Evolutionary conservation across 2,329 filamentous ascomycete species (phyloP), one percentile per base, ranked within the genome.

Genomic region (Penicillium sp.): DNA sequence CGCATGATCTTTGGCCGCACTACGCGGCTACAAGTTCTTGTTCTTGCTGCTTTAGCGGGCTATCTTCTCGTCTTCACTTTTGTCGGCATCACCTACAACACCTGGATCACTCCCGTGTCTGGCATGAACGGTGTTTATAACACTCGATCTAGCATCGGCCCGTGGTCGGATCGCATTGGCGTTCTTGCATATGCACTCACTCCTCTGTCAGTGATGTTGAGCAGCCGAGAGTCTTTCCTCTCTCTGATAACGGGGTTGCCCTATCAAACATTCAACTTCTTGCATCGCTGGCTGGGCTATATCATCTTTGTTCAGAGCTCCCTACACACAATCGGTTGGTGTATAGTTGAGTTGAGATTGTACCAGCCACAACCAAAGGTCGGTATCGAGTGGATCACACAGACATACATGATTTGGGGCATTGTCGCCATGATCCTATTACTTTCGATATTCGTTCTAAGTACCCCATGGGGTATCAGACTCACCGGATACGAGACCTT

Each of bases 401-500:
- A 92, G 73, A 72, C 81, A 4, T 93, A 93, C 75, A 89, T 91
- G 59, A 83, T 92, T 62, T 92, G 89, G 85, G 91, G 91, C 1
- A 76, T 90, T 50, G 85, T 91, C 2, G 90, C 90, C 9, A 86
- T 91, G 79, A 79, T 84, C 5, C 75, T 92, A 5, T 76, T 92
- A 0, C 81, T 86, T 0, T 75, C 90, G 15, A 76, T 92, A 1
- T 85, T 88, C 61, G 71, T 87, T 5, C 79, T 90, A 56, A 88
- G 87, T 62, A 83, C 84, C 0, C 80, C 82, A 13, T 82, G 81
- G 73, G 88, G 83, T 0, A 89, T 92, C 60, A 82, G 84, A 9
- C 76, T 84, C 53, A 91, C 89, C 0, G 91, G 91, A 2, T 92
- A 93, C 74, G 91, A 93, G 70, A 88, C 90, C 76, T 93, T 93